These are phyloP conservation scores for Cercospora berteroae DNA, from an alignment of 2,329 filamentous ascomycete genomes.

Conservation along the genomic window DNA sequence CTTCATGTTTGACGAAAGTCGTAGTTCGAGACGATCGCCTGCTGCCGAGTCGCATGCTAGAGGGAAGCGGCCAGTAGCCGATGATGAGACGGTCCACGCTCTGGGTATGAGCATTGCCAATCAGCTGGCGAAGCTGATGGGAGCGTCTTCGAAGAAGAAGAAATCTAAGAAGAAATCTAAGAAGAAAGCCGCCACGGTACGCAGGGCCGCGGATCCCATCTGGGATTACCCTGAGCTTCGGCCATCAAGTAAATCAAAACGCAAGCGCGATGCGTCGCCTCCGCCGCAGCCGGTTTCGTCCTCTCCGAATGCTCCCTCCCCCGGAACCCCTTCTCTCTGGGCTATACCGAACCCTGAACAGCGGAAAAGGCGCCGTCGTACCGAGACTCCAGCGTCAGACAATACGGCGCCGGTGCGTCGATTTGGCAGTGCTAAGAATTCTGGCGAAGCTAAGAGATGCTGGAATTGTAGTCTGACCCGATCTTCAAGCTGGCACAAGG, in stretches of 20 bases:
- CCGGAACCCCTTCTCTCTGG: constrained; percentile 25
- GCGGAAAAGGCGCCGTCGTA: constrained; percentile 10
- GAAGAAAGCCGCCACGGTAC: constrained; percentile 7
- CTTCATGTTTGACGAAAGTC: not conserved
- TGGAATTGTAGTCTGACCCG: constrained; percentile 32
- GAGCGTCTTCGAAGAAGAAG: constrained; percentile 15
- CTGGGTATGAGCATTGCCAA: constrained; percentile 38
- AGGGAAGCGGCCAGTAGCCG: constrained; percentile 18
- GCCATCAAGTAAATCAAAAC: constrained; percentile 5
- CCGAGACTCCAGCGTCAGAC: not conserved
- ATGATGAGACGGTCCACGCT: constrained; percentile 34
- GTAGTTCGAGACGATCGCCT: not conserved
- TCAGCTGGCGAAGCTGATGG: constrained; percentile 37
- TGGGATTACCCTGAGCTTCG: constrained; percentile 33
- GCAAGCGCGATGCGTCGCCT: constrained; percentile 19
- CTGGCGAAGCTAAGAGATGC: constrained; percentile 24
- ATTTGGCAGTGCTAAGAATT: constrained; percentile 10
- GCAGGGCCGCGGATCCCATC: constrained; percentile 24
- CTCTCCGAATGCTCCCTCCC: constrained; percentile 19
- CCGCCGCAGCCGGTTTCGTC: constrained; percentile 2
- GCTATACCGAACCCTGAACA: constrained; percentile 13
- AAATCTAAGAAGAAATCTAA: constrained; percentile 17
- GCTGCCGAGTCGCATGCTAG: not conserved
- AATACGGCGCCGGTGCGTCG: not conserved
- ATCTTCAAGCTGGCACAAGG: constrained; percentile 28